Conservation (phyloP, 108 stramenopile species). For the Skeletonema marinoi region DNA sequence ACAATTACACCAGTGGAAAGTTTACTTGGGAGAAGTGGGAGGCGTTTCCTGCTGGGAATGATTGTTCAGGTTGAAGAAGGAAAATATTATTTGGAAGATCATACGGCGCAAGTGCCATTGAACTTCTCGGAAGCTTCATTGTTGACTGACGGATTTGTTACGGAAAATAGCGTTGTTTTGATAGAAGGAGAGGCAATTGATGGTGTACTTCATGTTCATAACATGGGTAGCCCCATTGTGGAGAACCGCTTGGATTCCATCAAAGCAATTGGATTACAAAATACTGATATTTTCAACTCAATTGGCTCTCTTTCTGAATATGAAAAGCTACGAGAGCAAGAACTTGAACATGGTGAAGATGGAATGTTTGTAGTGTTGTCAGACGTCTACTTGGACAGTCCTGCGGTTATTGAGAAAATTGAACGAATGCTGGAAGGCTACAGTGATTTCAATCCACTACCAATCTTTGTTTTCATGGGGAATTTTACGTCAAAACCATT, state of each 20-base stretch:
- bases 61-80: slow-evolving; percentile 71
- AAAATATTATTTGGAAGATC: slow-evolving; percentile 79
- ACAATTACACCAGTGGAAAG: slow-evolving; percentile 61
- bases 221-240: slow-evolving; percentile 75
- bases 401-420: slow-evolving; percentile 77
- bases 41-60: slow-evolving; percentile 55
- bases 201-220: slow-evolving; percentile 72
- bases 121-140: slow-evolving; percentile 54
- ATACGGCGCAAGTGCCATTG: slow-evolving; percentile 71
- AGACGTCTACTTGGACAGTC: slow-evolving; percentile 91
- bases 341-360: slow-evolving; percentile 56
- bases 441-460: slow-evolving; percentile 51
- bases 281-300: slow-evolving; percentile 64
- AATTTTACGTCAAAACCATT: slow-evolving; percentile 82
- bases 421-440: slow-evolving; percentile 77
- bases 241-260: slow-evolving; percentile 68
- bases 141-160: slow-evolving; percentile 71
- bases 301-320: slow-evolving; percentile 65
- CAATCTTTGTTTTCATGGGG: slow-evolving; percentile 94
- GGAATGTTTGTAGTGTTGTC: slow-evolving; percentile 86
- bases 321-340: slow-evolving; percentile 57
- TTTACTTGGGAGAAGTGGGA: slow-evolving; percentile 58
- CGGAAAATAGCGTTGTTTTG: slow-evolving; percentile 89
- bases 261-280: slow-evolving; percentile 66
- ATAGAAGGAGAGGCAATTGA: slow-evolving; percentile 88